Evolutionary conservation across 2,329 filamentous ascomycete species (phyloP).

Genomic region (Xylaria sp.): DNA sequence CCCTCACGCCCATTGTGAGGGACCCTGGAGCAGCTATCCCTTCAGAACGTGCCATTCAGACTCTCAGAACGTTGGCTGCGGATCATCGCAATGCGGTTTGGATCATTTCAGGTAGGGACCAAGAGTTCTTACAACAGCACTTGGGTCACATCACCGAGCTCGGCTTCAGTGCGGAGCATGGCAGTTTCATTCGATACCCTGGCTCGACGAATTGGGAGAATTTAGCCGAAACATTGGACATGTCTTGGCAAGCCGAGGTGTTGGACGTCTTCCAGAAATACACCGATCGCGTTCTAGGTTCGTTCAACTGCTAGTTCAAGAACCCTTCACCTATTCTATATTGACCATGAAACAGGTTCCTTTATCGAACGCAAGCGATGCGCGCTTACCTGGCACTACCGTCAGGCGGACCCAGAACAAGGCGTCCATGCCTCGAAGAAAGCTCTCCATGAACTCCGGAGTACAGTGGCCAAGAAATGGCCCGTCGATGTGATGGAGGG

Average conservation of each 20-base stretch:
- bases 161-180: constrained; percentile 96
- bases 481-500: constrained; percentile 96
- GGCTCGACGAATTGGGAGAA: constrained; percentile 83
- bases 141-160: constrained; percentile 89
- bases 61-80: constrained; percentile 76
- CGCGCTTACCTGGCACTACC: constrained; percentile 96
- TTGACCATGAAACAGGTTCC: constrained; percentile 61
- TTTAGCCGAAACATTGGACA: constrained; percentile 82
- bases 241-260: constrained; percentile 91
- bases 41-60: constrained; percentile 79
- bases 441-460: constrained; percentile 81
- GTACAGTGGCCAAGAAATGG: constrained; percentile 76
- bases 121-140: constrained; percentile 87
- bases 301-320: constrained; percentile 37
- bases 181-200: constrained; percentile 90
- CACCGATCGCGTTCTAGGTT: constrained; percentile 83
- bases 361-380: constrained; percentile 95
- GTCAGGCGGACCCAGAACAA: constrained; percentile 84
- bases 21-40: constrained; percentile 90
- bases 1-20: constrained; percentile 91
- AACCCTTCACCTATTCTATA: background rate
- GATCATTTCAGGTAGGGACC: constrained; percentile 96
- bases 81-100: constrained; percentile 90
- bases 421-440: constrained; percentile 79
- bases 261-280: constrained; percentile 85